Base-by-base conservation (phyloP, 441 rosid genomes). In the Manihot esculenta region DNA sequence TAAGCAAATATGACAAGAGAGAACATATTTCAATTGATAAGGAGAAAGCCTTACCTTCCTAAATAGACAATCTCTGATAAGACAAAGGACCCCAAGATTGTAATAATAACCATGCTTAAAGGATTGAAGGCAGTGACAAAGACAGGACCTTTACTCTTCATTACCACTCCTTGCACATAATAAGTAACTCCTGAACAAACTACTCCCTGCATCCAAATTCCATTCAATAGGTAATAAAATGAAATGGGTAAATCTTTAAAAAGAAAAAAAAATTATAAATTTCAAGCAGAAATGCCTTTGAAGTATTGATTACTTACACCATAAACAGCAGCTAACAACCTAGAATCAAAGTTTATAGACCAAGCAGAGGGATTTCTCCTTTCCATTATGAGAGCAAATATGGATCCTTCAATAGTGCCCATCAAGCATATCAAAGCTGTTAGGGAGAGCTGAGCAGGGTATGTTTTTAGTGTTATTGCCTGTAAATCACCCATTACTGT, bases 121-220 rank as follows among this genome's bases (percentile, higher is more conserved):
- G 97, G 96, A 80, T 68, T 90, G 33, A 92, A 92, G 41, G 99
- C 96, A 12, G 95, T 84, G 18, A 95, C 97, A 61, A 92, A 95
- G 33, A 95, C 98, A 0, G 98, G 98, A 8, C 98, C 98, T 76
- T 85, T 87, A 0, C 80, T 81, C 74, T 84, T 85, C 98, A 89
- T 89, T 55, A 91, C 77, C 13, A 84, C 38, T 54, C 96, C 99
- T 80, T 88, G 92, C 33, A 89, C 66, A 76, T 88, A 92, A 63
- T 92, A 94, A 59, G 84, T 82, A n/a, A 92, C 60, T 61, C 94
- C 94, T 0, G 99, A 85, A 64, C 97, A 90, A 27, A 92, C 61
- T 56, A 92, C 78, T 10, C 98, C 99, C 97, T 95, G 86, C 82
- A 83, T 7, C 8, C 42, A 38, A 38, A 33, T 33, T 33, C 5